Evolutionary conservation across 257 asterid genomes (phyloP).

Genomic region (Solanum tarapatanum): DNA sequence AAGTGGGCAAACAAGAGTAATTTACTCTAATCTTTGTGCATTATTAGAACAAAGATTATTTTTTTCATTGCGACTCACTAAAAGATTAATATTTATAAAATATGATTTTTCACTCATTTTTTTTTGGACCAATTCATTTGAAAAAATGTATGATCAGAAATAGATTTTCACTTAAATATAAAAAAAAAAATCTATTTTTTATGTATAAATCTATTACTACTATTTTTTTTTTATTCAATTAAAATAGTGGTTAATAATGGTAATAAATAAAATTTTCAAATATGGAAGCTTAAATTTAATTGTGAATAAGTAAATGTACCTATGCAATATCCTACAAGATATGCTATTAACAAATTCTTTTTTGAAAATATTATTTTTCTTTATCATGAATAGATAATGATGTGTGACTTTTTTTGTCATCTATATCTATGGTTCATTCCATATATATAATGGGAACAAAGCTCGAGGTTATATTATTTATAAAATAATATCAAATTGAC

Average conservation of each 20-base stretch:
- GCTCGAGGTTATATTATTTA: conserved; percentile 45
- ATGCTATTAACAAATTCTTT: neutral
- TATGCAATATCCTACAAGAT: neutral
- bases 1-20: neutral
- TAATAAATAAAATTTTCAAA: neutral
- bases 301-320: neutral
- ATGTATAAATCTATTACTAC: too few relatives aligned
- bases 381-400: neutral
- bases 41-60: too few relatives aligned
- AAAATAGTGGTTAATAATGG: neutral
- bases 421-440: neutral
- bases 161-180: neutral
- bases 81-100: too few relatives aligned
- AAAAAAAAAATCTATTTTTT: too few relatives aligned
- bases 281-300: neutral
- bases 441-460: conserved; percentile 46
- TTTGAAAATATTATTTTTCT: neutral
- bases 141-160: too few relatives aligned
- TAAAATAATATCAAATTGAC: conserved; percentile 7
- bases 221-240: too few relatives aligned
- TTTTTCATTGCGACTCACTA: neutral
- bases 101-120: neutral
- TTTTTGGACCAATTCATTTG: neutral
- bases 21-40: neutral
- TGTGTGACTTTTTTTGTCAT: neutral